These are phyloP conservation scores for Beta vulgaris DNA, from an alignment of 148 eudicot genomes.

Conservation along the genomic window DNA sequence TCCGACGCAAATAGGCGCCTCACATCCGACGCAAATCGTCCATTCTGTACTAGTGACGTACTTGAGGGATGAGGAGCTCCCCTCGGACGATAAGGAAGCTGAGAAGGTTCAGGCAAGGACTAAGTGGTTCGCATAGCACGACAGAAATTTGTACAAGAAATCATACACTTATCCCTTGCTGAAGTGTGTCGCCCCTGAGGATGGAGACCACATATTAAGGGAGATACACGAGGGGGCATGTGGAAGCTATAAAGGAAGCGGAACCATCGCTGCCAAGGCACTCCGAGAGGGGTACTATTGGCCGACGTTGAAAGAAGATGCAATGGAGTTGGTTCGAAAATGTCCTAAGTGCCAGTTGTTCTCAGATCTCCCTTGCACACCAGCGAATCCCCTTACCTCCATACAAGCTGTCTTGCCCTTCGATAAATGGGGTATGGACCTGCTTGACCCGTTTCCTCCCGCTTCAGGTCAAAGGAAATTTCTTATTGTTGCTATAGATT, in stretches of 20 bases:
- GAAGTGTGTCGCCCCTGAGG: neutral
- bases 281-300: neutral
- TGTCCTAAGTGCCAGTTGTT: neutral
- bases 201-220: neutral
- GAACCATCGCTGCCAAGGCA: neutral
- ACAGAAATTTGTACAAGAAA: neutral
- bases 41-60: too few relatives aligned
- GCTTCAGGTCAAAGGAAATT: neutral
- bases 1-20: too few relatives aligned
- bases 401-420: neutral
- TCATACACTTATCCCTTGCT: neutral
- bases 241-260: neutral
- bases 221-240: neutral
- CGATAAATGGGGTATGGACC: neutral
- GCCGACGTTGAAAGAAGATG: neutral
- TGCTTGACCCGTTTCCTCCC: neutral
- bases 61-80: neutral
- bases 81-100: neutral
- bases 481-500: neutral
- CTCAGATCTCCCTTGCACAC: too few relatives aligned
- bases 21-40: too few relatives aligned
- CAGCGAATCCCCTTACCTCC: rapidly evolving
- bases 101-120: neutral
- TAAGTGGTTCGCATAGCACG: neutral
- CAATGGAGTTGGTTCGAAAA: neutral